Conservation (phyloP, 352 stramenopile species). For the Pythium folliculosum region DNA sequence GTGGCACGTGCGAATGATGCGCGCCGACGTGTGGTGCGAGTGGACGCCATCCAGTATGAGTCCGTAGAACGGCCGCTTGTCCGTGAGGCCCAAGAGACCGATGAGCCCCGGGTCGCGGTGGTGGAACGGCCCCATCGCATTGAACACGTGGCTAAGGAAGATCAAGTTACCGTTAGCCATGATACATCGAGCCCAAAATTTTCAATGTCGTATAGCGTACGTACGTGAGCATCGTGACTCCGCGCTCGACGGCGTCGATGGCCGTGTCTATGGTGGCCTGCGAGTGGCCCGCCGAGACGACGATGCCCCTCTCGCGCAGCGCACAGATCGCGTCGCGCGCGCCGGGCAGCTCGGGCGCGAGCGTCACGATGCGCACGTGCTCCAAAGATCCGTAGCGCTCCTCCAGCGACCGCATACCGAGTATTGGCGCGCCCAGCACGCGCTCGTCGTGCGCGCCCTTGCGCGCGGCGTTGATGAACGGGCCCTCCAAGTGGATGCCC, state of each 20-base stretch:
- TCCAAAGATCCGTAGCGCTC: slow-evolving; percentile 60
- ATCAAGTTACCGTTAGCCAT: too few species aligned
- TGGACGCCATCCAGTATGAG: slow-evolving; percentile 91
- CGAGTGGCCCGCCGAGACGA: slow-evolving; percentile 80
- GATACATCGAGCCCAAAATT: background rate
- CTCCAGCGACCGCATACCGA: slow-evolving; percentile 48
- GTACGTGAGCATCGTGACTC: slow-evolving; percentile 83
- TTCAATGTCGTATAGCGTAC: too few species aligned
- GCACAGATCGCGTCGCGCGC: slow-evolving; percentile 52
- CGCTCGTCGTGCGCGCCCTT: slow-evolving; percentile 79
- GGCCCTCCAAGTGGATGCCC: slow-evolving; percentile 88
- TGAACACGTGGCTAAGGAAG: slow-evolving; percentile 79
- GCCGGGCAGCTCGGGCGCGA: slow-evolving; percentile 85
- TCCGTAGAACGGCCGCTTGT: slow-evolving; percentile 64
- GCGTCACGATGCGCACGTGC: slow-evolving; percentile 77
- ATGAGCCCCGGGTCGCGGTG: slow-evolving; percentile 90
- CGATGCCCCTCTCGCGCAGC: slow-evolving; percentile 45
- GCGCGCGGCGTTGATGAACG: slow-evolving; percentile 82
- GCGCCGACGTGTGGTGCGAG: slow-evolving; percentile 71
- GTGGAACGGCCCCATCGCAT: slow-evolving; percentile 92
- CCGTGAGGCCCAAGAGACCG: slow-evolving; percentile 67
- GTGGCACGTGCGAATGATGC: slow-evolving; percentile 83
- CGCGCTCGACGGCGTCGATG: slow-evolving; percentile 58
- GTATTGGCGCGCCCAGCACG: slow-evolving; percentile 47
- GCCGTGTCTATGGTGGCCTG: slow-evolving; percentile 68